Evolutionary conservation across 2,329 filamentous ascomycete species (phyloP).

Genomic region (Ceratocystis alfenasii): DNA sequence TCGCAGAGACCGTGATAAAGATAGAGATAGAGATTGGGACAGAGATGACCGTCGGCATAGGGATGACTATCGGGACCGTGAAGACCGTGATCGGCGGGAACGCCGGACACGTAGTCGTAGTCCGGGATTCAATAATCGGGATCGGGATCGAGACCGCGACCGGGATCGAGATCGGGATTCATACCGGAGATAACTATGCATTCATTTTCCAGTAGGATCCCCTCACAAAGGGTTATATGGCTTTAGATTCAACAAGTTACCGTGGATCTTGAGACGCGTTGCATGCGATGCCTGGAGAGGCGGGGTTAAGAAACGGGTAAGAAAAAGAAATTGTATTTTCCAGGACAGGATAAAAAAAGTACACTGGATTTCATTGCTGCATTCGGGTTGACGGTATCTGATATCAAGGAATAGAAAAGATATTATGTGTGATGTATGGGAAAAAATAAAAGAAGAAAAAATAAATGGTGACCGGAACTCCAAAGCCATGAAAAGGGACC

Average conservation of each 20-base stretch:
- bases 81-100: conserved; percentile 31
- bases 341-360: not conserved
- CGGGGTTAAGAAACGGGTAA: not conserved
- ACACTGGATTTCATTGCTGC: not conserved
- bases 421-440: no score
- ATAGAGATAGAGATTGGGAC: conserved; percentile 27
- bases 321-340: not conserved
- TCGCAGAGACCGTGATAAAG: conserved; percentile 29
- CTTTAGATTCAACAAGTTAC: not conserved
- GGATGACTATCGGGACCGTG: conserved; percentile 28
- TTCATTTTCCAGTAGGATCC: not conserved
- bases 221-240: not conserved
- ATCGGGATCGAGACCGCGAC: conserved; percentile 25
- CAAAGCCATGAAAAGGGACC: not conserved
- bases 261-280: no score
- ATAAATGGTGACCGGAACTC: not conserved
- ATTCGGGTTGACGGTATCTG: not conserved
- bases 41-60: conserved; percentile 43
- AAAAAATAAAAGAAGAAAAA: not conserved
- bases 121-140: conserved; percentile 24
- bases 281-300: no score
- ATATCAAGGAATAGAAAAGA: not conserved
- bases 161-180: conserved; percentile 35
- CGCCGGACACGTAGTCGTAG: no score
- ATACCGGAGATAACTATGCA: conserved; percentile 12